These are phyloP conservation scores for Groenewaldozyma sp. DNA, from an alignment of 1,139 yeast species.

Conservation along the genomic window DNA sequence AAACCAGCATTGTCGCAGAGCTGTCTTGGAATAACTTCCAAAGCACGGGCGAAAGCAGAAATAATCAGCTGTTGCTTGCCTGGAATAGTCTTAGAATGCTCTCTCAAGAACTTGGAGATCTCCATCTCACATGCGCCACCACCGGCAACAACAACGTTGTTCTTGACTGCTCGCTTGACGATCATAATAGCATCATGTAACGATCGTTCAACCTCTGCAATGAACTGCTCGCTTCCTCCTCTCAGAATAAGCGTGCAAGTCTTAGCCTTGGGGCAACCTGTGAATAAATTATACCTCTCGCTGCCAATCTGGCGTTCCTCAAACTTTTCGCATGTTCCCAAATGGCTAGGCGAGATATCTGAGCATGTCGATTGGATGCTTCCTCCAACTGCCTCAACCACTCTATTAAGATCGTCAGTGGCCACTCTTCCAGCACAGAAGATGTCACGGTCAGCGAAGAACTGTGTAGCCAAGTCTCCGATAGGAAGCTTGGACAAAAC, in stretches of 20 bases:
- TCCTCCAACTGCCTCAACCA: slow-evolving; percentile 92
- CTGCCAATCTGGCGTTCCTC: slow-evolving; percentile 96
- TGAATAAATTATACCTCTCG: slow-evolving; percentile 85
- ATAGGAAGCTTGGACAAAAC: slow-evolving; percentile 92
- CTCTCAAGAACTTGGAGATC: slow-evolving; percentile 78
- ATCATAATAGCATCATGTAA: slow-evolving; percentile 98
- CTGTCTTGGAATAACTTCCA: slow-evolving; percentile 95
- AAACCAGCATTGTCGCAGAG: slow-evolving; percentile 97
- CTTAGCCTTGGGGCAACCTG: slow-evolving; percentile 86
- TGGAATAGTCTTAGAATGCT: slow-evolving; percentile 75
- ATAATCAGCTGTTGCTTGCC: slow-evolving; percentile 94
- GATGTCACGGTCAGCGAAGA: slow-evolving; percentile 89
- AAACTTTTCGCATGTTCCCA: slow-evolving; percentile 79
- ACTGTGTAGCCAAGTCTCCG: slow-evolving; percentile 97
- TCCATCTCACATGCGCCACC: slow-evolving; percentile 99
- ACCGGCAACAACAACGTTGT: slow-evolving; percentile 86
- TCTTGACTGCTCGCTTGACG: slow-evolving; percentile 88
- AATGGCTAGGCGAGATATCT: slow-evolving; percentile 57
- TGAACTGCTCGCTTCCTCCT: slow-evolving; percentile 98
- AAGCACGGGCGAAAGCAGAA: slow-evolving; percentile 86
- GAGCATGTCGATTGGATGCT: slow-evolving; percentile 80
- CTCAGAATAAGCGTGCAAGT: slow-evolving; percentile 89
- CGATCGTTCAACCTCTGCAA: slow-evolving; percentile 96
- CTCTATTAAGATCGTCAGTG: slow-evolving; percentile 83
- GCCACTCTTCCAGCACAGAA: slow-evolving; percentile 98